Evolutionary conservation across 225 moss, liverwort and hornwort species (phyloP), one percentile per base, ranked within the genome.

Genomic region (Pseudisothecium myosuroides): DNA sequence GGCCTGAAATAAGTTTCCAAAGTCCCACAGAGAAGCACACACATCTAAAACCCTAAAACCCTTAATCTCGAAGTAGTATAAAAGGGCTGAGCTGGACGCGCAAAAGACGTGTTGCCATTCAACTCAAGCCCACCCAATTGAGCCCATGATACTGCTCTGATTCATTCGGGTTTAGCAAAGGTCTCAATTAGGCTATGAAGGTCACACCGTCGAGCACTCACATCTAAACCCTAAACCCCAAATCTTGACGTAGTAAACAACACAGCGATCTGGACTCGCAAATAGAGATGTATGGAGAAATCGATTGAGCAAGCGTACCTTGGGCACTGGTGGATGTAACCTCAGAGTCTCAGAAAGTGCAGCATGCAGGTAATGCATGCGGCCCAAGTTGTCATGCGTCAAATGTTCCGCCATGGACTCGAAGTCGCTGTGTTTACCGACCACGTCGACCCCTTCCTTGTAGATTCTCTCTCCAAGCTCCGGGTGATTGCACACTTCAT

Each of bases 321-420:
- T 91, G 55, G 97, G 94, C 21, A 97, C 96, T 2, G 96, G 94
- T 55, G 96, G 96, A 60, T 96, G 91, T 31, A 98, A 87, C 26
- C 97, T 94, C 67, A 98, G 94, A 61, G 92, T 92, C 75, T 96
- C 96, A 13, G 92, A 94, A 16, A 98, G 24, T 17, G 96, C 93
- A 54, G 92, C 96, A n/a, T 96, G 96, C 43, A 98, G 94, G 85
- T 98, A 98, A 61, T 94, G 90, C 95, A 98, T 87, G 37, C 92
- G 92, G 73, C 89, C 91, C 88, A 98, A 79, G 88, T 84, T 94
- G 26, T 93, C 91, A 82, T 93, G 96, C 26, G 93, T 94, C 80
- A 98, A 91, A 32, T 79, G 88, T 32, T 95, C 59, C 34, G 94
- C 90, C 87, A 94, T 95, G 39, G 91, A 89, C 85, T 69, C 92